Base-by-base conservation (phyloP, 495 filamentous ascomycete species). In the Alectoria sarmentosa region DNA sequence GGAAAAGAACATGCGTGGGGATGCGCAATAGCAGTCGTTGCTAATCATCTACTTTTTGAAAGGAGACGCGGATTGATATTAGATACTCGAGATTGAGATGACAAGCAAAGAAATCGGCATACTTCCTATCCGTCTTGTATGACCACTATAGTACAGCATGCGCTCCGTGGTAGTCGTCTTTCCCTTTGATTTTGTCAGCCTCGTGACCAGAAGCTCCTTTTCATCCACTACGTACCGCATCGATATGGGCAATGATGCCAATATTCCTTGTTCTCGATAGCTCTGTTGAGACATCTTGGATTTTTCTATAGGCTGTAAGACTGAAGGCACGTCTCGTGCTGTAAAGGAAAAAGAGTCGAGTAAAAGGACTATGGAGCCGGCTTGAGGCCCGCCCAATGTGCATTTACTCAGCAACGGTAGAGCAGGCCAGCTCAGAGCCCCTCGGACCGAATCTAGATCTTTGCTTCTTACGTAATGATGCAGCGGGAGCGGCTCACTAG, bases 111-210 rank as follows among this genome's bases (percentile, higher is more conserved):
- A 23, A 68, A 30, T 44, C 13, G 54, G 54, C 58, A 37, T 82
- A 90, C 89, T 86, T 76, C 94, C 94, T 71, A 97, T 85, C 70
- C 91, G 79, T 57, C 90, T 81, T 9, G 92, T 94, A 66, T 90
- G 86, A 9, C 95, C 94, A 68, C 92, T 95, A 73, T 98, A 96
- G 70, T 93, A 98, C 71, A 99, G 88, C 94, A 98, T 98, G 60
- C 96, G 92, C 84, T 99, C 95, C 7, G 95, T 98, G 0, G 95
- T 99, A 0, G 95, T 99, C 11, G 95, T 99, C 82, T 99, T 99
- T 57, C 95, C 94, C 89, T 91, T 68, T 6, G 15, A 38, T 56
- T 68, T 30, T 69, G 66, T 64, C 4, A 67, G 59, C 30, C 13
- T 17, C 11, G 6, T 7, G 8, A 3, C 39, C 21, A 34, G 37